Conservation (phyloP, 2,329 filamentous ascomycete genomes). For the Zymoseptoria passerinii region DNA sequence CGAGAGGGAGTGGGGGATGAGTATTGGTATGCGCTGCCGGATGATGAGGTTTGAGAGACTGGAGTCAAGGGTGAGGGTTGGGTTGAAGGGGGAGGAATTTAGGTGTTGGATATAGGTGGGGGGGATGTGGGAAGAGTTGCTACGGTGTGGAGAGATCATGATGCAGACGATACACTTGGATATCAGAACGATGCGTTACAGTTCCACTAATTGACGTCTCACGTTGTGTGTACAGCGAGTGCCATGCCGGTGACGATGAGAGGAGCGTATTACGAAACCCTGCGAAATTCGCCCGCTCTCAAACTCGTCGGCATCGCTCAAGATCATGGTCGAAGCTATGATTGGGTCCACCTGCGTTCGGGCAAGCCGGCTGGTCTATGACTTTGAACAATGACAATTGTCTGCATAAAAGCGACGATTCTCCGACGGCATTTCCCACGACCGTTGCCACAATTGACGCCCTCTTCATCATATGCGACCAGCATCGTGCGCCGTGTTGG, state of each 20-base stretch:
- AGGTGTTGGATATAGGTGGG: neutral
- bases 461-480: neutral
- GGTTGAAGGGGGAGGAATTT: neutral
- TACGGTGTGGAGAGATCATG: neutral
- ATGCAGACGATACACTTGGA: neutral
- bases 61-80: neutral
- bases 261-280: too few relatives aligned
- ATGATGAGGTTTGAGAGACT: constrained; percentile 9
- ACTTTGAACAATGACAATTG: neutral
- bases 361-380: neutral
- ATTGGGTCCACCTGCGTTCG: too few relatives aligned
- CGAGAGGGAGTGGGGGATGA: constrained; percentile 82
- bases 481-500: neutral
- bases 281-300: too few relatives aligned
- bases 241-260: too few relatives aligned
- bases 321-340: too few relatives aligned
- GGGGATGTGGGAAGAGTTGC: neutral
- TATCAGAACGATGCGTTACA: neutral
- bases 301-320: too few relatives aligned
- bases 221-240: too few relatives aligned
- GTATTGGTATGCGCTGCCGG: constrained; percentile 69
- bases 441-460: neutral
- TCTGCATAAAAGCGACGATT: neutral
- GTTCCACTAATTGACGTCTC: too few relatives aligned
- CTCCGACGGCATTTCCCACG: neutral